Conservation (phyloP, 1,139 yeast species). For the Magnusiomyces tetraspermus region DNA sequence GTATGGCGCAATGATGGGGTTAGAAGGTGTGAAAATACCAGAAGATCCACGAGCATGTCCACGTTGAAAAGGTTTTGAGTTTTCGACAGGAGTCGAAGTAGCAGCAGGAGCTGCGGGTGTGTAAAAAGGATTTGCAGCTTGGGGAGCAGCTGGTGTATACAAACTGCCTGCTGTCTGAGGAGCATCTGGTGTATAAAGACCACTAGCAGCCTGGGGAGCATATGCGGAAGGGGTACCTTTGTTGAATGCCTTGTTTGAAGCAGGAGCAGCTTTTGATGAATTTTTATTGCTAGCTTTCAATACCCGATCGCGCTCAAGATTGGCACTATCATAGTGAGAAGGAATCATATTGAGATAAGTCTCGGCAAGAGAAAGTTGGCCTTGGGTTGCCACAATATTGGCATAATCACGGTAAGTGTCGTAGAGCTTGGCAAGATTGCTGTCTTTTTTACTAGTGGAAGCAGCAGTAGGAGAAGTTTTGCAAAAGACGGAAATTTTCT, state of each 20-base stretch:
- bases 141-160: too few relatives aligned
- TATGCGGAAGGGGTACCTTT: too few relatives aligned
- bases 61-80: slow-evolving; percentile 13
- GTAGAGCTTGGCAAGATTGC: slow-evolving; percentile 45
- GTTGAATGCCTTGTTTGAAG: too few relatives aligned
- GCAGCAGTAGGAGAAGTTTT: slow-evolving; percentile 32
- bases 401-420: slow-evolving; percentile 68
- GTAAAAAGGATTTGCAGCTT: slow-evolving; percentile 7
- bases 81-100: slow-evolving; percentile 12
- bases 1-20: slow-evolving; percentile 14
- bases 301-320: slow-evolving; percentile 70
- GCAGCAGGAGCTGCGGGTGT: slow-evolving; percentile 14
- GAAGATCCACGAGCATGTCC: slow-evolving; percentile 13
- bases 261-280: too few relatives aligned
- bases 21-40: slow-evolving; percentile 15
- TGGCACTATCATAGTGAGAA: slow-evolving; percentile 47
- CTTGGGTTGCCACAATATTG: slow-evolving; percentile 68
- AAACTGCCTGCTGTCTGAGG: too few relatives aligned
- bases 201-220: slow-evolving; percentile 6
- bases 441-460: slow-evolving; percentile 12
- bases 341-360: slow-evolving; percentile 65
- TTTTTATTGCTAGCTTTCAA: slow-evolving; percentile 43
- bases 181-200: slow-evolving; percentile 13
- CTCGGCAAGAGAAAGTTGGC: slow-evolving; percentile 74
- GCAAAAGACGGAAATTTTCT: slow-evolving; percentile 70